A percentile compares a stretch with the other conserved stretches of the same genome.
Evolutionary conservation across 73 alveolate genomes (phyloP).

Genomic region (Paramecium tetraurelia): DNA sequence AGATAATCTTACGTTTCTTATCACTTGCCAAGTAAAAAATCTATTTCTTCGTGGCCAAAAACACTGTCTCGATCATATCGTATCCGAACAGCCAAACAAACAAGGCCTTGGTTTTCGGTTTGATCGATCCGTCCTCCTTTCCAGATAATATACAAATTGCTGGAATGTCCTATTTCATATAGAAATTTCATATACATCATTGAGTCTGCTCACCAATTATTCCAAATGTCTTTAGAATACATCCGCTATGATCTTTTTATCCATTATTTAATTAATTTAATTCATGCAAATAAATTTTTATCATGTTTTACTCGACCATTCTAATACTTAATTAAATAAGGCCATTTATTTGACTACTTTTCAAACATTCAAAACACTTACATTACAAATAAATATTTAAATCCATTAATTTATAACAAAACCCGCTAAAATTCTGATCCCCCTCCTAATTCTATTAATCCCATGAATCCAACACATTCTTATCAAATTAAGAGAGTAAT

Average conservation of each 20-base stretch:
- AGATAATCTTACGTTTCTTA: conserved; percentile 42
- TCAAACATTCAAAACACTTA: not conserved
- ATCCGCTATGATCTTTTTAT: not conserved
- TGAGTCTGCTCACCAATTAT: not conserved
- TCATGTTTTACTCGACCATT: not conserved
- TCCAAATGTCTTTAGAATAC: conserved; percentile 1
- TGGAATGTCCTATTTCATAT: conserved; percentile 5
- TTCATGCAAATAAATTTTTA: not conserved
- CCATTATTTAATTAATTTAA: not conserved
- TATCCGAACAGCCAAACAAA: conserved; percentile 61
- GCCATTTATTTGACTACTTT: not conserved
- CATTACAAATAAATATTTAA: not conserved
- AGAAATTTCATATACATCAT: not conserved
- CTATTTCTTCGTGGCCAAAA: conserved; percentile 43
- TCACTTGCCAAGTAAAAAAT: conserved; percentile 45
- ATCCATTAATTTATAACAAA: not conserved
- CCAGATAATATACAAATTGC: conserved; percentile 53
- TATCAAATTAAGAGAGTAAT: not conserved
- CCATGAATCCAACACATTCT: not conserved
- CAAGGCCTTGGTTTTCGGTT: conserved; percentile 59
- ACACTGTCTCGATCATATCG: conserved; percentile 62
- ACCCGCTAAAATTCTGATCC: not conserved
- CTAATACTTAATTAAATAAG: not conserved
- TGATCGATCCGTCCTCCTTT: conserved; percentile 49
- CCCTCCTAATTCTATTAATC: not conserved